Evolutionary conservation across 768 basidiomycete species (phyloP).

Genomic region (Lactarius indigo): DNA sequence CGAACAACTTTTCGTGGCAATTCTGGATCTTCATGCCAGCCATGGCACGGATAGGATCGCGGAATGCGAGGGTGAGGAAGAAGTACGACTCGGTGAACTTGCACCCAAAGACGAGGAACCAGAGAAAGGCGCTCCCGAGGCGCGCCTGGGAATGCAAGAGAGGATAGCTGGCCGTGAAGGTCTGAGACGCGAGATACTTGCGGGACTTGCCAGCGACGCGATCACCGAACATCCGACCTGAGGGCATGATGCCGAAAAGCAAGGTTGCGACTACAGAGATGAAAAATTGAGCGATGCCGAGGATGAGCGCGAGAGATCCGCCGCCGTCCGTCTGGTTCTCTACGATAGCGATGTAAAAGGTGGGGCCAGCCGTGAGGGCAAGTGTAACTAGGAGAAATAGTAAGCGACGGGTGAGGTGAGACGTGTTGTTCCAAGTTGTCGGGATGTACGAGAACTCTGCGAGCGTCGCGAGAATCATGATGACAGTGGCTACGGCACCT

Average conservation of each 20-base stretch:
- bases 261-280: slow-evolving; percentile 84
- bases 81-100: slow-evolving; percentile 98
- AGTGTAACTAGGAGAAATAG: slow-evolving; percentile 89
- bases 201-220: slow-evolving; percentile 91
- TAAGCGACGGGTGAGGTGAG: slow-evolving; percentile 88
- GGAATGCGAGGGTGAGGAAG: slow-evolving; percentile 94
- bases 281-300: slow-evolving; percentile 95
- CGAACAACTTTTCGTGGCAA: slow-evolving; percentile 85
- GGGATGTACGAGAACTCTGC: slow-evolving; percentile 98
- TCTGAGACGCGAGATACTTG: slow-evolving; percentile 97
- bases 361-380: slow-evolving; percentile 87
- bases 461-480: slow-evolving; percentile 94
- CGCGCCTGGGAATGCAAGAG: slow-evolving; percentile 58
- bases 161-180: slow-evolving; percentile 96
- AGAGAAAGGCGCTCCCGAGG: slow-evolving; percentile 75
- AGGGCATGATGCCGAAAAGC: slow-evolving; percentile 88
- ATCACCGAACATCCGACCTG: slow-evolving; percentile 98
- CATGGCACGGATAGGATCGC: slow-evolving; percentile 92
- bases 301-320: slow-evolving; percentile 79
- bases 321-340: slow-evolving; percentile 52
- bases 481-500: slow-evolving; percentile 91
- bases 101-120: slow-evolving; percentile 93
- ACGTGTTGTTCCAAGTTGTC: slow-evolving; percentile 97
- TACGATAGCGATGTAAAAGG: slow-evolving; percentile 89
- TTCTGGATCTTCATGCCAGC: slow-evolving; percentile 93